Percentiles rank a stretch among this genome's conserved stretches.
Evolutionary conservation across 306 rosid species (phyloP).

Genomic region (Mimosa bimucronata): DNA sequence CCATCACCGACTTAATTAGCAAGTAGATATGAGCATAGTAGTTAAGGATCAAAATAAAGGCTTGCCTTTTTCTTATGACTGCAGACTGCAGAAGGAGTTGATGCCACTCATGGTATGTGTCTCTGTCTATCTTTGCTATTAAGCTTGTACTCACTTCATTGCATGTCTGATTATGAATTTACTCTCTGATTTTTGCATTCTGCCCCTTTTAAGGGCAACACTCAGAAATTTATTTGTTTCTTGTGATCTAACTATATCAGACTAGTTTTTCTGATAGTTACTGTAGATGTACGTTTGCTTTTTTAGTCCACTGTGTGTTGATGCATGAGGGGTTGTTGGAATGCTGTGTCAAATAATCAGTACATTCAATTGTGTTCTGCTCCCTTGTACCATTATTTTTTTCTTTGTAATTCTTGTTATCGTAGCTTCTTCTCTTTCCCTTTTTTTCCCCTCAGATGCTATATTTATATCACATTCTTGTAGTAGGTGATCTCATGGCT

Average conservation of each 20-base stretch:
- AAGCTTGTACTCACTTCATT: background rate
- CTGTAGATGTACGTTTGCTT: background rate
- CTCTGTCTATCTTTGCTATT: background rate
- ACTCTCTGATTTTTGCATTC: background rate
- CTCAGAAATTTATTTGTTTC: background rate
- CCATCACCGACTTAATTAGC: too few relatives aligned
- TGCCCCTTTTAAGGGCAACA: background rate
- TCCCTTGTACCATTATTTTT: background rate
- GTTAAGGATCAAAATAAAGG: too few relatives aligned
- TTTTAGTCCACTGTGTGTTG: conserved; percentile 3
- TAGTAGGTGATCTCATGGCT: background rate
- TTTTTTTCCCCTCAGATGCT: background rate
- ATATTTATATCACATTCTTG: conserved; percentile 1
- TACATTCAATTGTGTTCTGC: background rate
- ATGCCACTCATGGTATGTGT: conserved; percentile 91
- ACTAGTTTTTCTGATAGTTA: background rate
- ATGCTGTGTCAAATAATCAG: conserved; percentile 2
- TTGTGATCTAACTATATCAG: background rate
- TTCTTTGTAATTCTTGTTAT: background rate
- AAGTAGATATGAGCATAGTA: too few relatives aligned
- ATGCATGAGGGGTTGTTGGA: background rate
- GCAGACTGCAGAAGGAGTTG: conserved; percentile 96
- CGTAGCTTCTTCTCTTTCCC: background rate
- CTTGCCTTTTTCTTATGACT: conserved; percentile 26
- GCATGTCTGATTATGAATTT: background rate